Conservation (phyloP, 2,329 filamentous ascomycete genomes). For the Fusarium sp. region DNA sequence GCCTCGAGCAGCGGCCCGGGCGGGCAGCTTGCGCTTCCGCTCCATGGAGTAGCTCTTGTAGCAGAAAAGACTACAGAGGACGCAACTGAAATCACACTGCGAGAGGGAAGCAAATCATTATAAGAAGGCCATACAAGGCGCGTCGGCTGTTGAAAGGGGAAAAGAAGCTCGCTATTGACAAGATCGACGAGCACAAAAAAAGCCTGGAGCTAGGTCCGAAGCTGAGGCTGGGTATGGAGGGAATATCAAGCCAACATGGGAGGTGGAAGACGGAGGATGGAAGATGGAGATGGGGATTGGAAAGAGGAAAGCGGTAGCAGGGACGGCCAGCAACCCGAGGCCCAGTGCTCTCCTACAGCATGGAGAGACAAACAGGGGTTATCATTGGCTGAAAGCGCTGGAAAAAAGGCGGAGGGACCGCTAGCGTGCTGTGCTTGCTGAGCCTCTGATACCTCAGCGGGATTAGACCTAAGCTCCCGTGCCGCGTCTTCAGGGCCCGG, state of each 20-base stretch:
- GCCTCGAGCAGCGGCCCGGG: constrained; percentile 69
- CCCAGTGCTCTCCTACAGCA: constrained; percentile 29
- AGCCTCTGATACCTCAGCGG: constrained; percentile 20
- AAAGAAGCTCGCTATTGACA: constrained; percentile 14
- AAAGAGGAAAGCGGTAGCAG: constrained; percentile 34
- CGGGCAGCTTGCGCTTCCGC: constrained; percentile 73
- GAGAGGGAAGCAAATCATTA: constrained; percentile 44
- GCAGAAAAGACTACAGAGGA: constrained; percentile 19
- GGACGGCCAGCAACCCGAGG: constrained; percentile 36
- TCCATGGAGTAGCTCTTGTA: constrained; percentile 61
- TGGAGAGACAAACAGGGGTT: constrained; percentile 18
- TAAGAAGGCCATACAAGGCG: constrained; percentile 47
- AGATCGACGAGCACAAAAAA: not conserved
- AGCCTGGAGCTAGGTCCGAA: not conserved
- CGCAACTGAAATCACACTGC: constrained; percentile 35
- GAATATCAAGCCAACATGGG: constrained; percentile 16
- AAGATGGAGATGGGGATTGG: constrained; percentile 34
- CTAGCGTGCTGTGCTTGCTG: constrained; percentile 5
- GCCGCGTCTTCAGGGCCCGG: not conserved
- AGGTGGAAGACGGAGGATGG: constrained; percentile 26
- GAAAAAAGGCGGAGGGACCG: constrained; percentile 21
- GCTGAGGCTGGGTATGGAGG: constrained; percentile 22
- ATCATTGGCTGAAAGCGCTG: constrained; percentile 18
- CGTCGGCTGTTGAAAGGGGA: constrained; percentile 29
- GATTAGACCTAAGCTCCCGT: constrained; percentile 2